A percentile compares a stretch with the other conserved stretches of the same genome.
phyloP scores from a whole-genome alignment of 2,329 filamentous ascomycete species.

The Fusarium denticulatum region DNA sequence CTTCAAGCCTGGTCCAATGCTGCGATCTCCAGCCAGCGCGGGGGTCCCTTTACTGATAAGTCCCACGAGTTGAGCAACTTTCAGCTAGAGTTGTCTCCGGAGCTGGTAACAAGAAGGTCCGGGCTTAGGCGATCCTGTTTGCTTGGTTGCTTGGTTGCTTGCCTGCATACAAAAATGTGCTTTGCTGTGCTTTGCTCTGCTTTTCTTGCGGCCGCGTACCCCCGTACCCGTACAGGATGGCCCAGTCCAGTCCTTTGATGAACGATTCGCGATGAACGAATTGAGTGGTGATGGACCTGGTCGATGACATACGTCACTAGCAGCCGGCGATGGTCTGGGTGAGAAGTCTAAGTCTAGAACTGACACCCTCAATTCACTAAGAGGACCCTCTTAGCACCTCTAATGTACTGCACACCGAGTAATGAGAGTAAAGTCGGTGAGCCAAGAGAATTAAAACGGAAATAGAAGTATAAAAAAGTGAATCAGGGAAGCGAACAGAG shows the following conservation, averaged over 20 bases:
- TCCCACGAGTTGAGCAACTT: slow-evolving; percentile 6
- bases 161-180: slow-evolving; percentile 8
- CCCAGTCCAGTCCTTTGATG: not conserved
- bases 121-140: slow-evolving; percentile 5
- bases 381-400: slow-evolving; percentile 26
- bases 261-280: slow-evolving; percentile 28
- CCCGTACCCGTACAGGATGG: not conserved
- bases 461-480: slow-evolving; percentile 1
- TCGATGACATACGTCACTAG: slow-evolving; percentile 41
- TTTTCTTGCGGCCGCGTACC: slow-evolving; percentile 9
- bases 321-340: slow-evolving; percentile 33
- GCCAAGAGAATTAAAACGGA: slow-evolving; percentile 17
- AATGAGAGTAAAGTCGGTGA: slow-evolving; percentile 35
- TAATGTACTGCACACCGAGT: slow-evolving; percentile 20
- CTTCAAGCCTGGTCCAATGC: slow-evolving; percentile 30
- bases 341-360: slow-evolving; percentile 39
- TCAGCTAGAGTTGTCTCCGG: slow-evolving; percentile 12
- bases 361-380: slow-evolving; percentile 36
- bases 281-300: slow-evolving; percentile 36
- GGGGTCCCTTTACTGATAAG: slow-evolving; percentile 30
- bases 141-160: not conserved
- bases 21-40: slow-evolving; percentile 30
- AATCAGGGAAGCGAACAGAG: slow-evolving; percentile 19
- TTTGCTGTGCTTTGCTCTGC: not conserved
- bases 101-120: slow-evolving; percentile 19